phyloP scores from a whole-genome alignment of 106 monocot genomes.

The Posidonia australis region DNA sequence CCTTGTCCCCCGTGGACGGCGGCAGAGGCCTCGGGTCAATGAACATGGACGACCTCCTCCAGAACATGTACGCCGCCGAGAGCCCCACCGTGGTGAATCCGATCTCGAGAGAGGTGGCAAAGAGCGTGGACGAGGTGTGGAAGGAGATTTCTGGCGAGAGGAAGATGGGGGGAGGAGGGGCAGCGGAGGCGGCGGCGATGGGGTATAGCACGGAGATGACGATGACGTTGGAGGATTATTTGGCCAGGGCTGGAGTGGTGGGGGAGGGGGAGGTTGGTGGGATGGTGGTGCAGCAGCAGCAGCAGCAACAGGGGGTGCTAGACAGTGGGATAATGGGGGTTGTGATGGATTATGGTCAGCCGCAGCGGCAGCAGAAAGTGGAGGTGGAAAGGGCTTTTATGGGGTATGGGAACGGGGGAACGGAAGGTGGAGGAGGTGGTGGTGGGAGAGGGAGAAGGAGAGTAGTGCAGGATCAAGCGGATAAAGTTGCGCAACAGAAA shows the following conservation, averaged over 20 bases:
- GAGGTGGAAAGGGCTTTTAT: neutral
- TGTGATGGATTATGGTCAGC: neutral
- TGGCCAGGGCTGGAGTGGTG: slow-evolving; percentile 4
- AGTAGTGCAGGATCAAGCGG: slow-evolving; percentile 31
- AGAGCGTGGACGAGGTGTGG: neutral
- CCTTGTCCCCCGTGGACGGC: neutral
- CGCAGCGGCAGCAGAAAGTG: neutral
- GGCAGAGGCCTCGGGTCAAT: neutral
- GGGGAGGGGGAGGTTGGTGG: neutral
- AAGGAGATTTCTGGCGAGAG: neutral
- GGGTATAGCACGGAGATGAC: neutral
- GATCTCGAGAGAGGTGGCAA: neutral
- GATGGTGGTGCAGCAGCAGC: neutral
- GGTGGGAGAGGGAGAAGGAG: slow-evolving; percentile 28
- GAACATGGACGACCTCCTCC: slow-evolving; percentile 11
- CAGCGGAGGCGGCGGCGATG: neutral
- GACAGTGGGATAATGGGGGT: neutral
- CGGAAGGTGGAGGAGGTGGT: neutral
- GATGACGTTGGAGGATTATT: slow-evolving; percentile 7
- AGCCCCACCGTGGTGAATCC: neutral
- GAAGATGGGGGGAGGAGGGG: neutral
- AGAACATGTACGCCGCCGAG: slow-evolving; percentile 2
- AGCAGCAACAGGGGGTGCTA: too few relatives aligned
- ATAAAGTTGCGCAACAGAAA: slow-evolving; percentile 46
- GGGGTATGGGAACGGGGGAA: neutral